These are phyloP conservation scores for Podaxis sp. DNA, from an alignment of 768 basidiomycete genomes.

Conservation along the genomic window DNA sequence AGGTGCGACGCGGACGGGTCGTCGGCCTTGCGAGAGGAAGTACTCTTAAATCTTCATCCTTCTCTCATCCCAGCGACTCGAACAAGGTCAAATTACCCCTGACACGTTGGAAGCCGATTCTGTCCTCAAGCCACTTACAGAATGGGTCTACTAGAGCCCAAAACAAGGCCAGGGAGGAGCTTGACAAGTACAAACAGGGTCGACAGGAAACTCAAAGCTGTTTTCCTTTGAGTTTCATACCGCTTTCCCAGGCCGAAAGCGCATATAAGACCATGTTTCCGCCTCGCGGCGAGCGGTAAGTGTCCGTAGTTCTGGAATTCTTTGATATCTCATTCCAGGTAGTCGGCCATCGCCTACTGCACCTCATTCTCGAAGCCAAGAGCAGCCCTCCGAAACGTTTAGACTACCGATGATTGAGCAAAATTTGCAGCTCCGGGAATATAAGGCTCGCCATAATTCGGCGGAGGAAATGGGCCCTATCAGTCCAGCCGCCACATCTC, in stretches of 20 bases:
- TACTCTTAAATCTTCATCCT: neutral
- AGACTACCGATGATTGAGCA: too few species aligned
- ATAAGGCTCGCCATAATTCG: neutral
- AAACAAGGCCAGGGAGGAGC: neutral
- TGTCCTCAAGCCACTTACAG: neutral
- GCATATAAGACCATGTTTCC: slow-evolving; percentile 23
- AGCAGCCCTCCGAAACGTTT: neutral
- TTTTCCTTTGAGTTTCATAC: slow-evolving; percentile 30
- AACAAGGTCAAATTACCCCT: neutral
- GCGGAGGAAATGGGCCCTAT: neutral
- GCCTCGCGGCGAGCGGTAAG: slow-evolving; percentile 14
- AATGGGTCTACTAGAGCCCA: neutral
- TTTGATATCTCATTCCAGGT: too few species aligned
- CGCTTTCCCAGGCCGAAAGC: slow-evolving; percentile 27
- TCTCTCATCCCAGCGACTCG: neutral
- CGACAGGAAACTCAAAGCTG: slow-evolving; percentile 15
- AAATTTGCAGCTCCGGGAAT: neutral
- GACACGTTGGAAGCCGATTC: neutral
- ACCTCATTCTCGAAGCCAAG: neutral
- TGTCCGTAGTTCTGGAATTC: neutral
- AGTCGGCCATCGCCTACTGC: neutral
- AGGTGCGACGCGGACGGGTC: neutral
- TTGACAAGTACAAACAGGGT: neutral
- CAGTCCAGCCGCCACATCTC: neutral
- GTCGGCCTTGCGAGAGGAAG: neutral